Evolutionary conservation across 345 rosid genomes (phyloP), one percentile per base, ranked within the genome.

Genomic region (Sisymbrium altissimum): DNA sequence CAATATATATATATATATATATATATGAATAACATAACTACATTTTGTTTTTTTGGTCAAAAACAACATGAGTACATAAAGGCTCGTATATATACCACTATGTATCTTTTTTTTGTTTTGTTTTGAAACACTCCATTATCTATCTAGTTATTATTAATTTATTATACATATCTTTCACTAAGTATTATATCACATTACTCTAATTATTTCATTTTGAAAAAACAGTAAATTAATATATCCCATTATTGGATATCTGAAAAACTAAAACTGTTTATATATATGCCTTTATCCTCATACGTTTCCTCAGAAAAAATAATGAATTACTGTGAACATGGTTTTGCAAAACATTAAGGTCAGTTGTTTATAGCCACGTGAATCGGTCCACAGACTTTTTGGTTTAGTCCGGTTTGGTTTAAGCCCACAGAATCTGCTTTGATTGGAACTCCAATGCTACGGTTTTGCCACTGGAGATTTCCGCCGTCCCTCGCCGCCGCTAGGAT

Each of bases 391-490:
- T 46, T 57, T 46, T 46, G 71, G 73, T 75, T 67, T 49, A 49
- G 15, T 30, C 29, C 68, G 73, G 79, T 75, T 52, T 62, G 58
- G 70, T 69, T 43, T 45, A 68, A 44, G 5, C 29, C 50, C 57
- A 23, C 14, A 33, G 40, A 59, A 19, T 48, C 13, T 9, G 25
- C 4, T 30, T 64, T 15, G 5, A 61, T 61, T 32, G 2, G 29
- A 46, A 17, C 27, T 53, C 21, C 62, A 29, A 75, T 75, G 80
- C 72, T 77, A 10, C 46, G 68, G 62, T 71, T 9, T 41, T 46
- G 23, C 71, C 71, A 76, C 68, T 77, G 77, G 68, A 71, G 77
- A 71, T 71, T 77, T 58, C 77, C 68, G 33, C 73, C 80, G 80
- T 65, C 72, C 11, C 77, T 77, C 49, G 77, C 77, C 80, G 80